Conservation (phyloP, 2,329 filamentous ascomycete species). For the Aspergillus jensenii region DNA sequence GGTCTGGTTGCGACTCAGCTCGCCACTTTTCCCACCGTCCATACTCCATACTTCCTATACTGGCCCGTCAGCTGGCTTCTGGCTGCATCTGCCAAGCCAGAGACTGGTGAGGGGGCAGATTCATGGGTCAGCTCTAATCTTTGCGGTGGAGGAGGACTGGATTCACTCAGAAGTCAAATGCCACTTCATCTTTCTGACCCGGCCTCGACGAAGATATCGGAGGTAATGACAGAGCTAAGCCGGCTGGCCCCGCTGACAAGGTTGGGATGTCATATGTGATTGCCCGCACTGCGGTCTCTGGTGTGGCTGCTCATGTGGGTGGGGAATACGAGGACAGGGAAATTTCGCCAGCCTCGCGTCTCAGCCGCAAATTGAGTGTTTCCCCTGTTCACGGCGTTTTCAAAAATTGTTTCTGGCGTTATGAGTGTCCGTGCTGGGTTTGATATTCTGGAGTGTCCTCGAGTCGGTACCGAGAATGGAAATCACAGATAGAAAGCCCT, state of each 20-base stretch:
- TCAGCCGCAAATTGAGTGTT: not conserved
- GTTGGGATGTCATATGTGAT: not conserved
- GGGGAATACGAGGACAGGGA: not conserved
- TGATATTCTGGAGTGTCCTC: no score
- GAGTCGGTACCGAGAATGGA: no score
- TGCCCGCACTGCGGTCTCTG: not conserved
- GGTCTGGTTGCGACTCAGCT: not conserved
- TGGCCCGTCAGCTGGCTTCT: not conserved
- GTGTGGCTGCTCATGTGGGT: not conserved
- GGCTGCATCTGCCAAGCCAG: no score
- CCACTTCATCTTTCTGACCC: not conserved
- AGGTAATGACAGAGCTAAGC: not conserved
- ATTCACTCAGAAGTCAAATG: no score
- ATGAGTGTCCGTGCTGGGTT: no score
- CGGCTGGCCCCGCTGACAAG: not conserved
- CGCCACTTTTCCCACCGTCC: not conserved
- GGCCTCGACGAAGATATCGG: not conserved
- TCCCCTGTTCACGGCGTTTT: no score
- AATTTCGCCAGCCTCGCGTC: not conserved
- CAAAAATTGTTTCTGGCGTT: no score
- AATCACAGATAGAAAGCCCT: no score
- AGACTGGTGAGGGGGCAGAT: no score
- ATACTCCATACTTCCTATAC: not conserved
- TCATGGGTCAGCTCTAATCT: no score
- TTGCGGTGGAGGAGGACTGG: no score